Percentiles rank a stretch among this genome's conserved stretches.
Conservation (phyloP, 768 basidiomycete genomes). For the Cantharellus anzutake region DNA sequence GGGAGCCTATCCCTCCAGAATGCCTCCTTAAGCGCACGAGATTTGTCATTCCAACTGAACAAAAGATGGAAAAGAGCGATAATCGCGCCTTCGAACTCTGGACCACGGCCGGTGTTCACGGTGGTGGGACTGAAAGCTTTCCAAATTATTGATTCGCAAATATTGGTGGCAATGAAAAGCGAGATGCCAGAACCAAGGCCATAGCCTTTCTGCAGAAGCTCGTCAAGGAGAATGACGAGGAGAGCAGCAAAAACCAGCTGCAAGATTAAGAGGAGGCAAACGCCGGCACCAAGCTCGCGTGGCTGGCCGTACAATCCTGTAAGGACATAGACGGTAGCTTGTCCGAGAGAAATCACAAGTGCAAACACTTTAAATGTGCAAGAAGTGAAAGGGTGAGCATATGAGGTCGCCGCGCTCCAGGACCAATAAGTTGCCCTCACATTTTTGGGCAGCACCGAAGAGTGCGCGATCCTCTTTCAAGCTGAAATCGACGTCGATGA, state of each 20-base stretch:
- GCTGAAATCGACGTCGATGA: conserved; percentile 94
- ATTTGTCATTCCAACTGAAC: conserved; percentile 98
- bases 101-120: conserved; percentile 91
- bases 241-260: conserved; percentile 87
- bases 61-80: conserved; percentile 93
- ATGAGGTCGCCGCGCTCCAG: not conserved
- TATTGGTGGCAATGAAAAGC: conserved; percentile 98
- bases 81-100: conserved; percentile 94
- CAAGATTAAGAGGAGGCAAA: conserved; percentile 90
- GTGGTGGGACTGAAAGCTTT: conserved; percentile 98
- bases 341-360: conserved; percentile 87
- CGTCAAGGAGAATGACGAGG: conserved; percentile 95
- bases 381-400: not conserved
- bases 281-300: conserved; percentile 81
- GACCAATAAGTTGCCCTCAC: conserved; percentile 29
- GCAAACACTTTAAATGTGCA: conserved; percentile 56
- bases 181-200: conserved; percentile 97
- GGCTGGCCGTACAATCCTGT: conserved; percentile 95
- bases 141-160: conserved; percentile 98
- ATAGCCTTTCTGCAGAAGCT: conserved; percentile 97
- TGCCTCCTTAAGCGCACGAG: conserved; percentile 88
- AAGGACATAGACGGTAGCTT: conserved; percentile 91
- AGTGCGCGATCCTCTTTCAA: conserved; percentile 93
- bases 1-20: conserved; percentile 96
- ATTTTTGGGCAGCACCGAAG: conserved; percentile 92